phyloP scores from a whole-genome alignment of 2,329 filamentous ascomycete species.

The Epichloe scottii region DNA sequence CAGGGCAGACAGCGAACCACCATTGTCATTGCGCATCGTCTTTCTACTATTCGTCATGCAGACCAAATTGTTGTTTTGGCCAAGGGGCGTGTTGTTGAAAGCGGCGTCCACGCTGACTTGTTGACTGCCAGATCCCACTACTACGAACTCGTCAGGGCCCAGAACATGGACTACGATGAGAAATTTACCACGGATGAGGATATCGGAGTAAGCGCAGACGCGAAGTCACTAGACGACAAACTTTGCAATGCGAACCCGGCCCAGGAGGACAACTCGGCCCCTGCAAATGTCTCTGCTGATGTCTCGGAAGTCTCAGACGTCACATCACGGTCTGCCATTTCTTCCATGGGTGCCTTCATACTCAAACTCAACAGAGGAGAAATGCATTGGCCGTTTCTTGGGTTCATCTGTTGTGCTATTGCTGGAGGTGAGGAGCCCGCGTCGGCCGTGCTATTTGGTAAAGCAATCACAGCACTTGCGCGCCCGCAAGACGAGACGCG shows the following conservation, averaged over 20 bases:
- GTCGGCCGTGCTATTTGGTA: neutral
- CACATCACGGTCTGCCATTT: neutral
- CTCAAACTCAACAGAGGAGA: neutral
- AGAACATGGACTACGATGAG: slow-evolving; percentile 12
- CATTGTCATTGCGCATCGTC: slow-evolving; percentile 46
- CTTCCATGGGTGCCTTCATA: neutral
- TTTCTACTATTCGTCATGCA: slow-evolving; percentile 42
- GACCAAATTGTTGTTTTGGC: slow-evolving; percentile 52
- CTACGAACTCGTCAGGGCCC: slow-evolving; percentile 37
- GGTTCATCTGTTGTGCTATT: neutral
- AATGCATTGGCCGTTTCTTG: neutral
- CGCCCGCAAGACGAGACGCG: neutral
- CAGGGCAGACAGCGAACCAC: slow-evolving; percentile 28
- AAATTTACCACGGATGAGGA: neutral
- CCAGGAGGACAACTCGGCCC: slow-evolving; percentile 12
- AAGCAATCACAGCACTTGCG: neutral
- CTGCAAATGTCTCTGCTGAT: slow-evolving; percentile 1
- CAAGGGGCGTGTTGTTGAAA: slow-evolving; percentile 41
- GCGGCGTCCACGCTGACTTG: slow-evolving; percentile 45
- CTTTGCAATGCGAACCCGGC: neutral
- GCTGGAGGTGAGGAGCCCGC: neutral
- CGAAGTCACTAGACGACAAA: neutral
- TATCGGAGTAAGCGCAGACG: neutral
- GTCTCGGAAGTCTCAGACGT: neutral
- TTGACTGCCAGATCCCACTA: slow-evolving; percentile 18